A percentile compares a stretch with the other conserved stretches of the same genome.
Evolutionary conservation across 1,139 yeast species (phyloP).

Genomic region (Suhomyces terraborum): DNA sequence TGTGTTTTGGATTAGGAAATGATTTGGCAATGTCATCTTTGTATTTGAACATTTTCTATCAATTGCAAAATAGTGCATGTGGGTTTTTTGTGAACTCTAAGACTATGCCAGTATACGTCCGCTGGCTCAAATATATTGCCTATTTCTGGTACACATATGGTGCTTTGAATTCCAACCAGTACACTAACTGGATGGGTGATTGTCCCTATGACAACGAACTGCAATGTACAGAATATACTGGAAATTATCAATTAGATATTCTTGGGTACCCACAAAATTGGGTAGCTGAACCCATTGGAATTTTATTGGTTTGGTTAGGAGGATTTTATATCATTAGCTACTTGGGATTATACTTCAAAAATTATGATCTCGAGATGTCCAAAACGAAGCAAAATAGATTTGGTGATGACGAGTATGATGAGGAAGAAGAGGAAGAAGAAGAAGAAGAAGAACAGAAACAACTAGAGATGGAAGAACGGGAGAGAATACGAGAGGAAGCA

Average conservation of each 20-base stretch:
- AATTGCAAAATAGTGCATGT: conserved; percentile 29
- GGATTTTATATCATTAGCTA: conserved; percentile 22
- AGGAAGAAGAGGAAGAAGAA: conserved; percentile 17
- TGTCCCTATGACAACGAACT: conserved; percentile 18
- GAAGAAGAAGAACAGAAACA: conserved; percentile 1
- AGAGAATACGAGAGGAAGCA: background rate
- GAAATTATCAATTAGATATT: conserved; percentile 22
- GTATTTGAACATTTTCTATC: conserved; percentile 24
- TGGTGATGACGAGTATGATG: conserved; percentile 22
- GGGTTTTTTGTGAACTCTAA: conserved; percentile 29
- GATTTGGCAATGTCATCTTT: conserved; percentile 24
- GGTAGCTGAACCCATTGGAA: conserved; percentile 26
- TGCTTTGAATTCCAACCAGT: conserved; percentile 26
- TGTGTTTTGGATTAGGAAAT: conserved; percentile 24
- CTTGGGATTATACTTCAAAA: conserved; percentile 20
- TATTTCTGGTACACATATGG: conserved; percentile 32
- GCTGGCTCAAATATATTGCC: conserved; percentile 29
- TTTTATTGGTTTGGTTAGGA: conserved; percentile 22
- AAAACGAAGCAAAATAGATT: conserved; percentile 22
- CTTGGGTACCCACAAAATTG: conserved; percentile 27
- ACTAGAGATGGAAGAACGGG: background rate
- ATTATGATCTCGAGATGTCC: conserved; percentile 25
- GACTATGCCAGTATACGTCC: conserved; percentile 30
- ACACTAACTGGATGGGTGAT: conserved; percentile 24
- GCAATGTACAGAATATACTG: conserved; percentile 22